Evolutionary conservation across 768 basidiomycete species (phyloP).

Genomic region (Pulveroboletus sp.): DNA sequence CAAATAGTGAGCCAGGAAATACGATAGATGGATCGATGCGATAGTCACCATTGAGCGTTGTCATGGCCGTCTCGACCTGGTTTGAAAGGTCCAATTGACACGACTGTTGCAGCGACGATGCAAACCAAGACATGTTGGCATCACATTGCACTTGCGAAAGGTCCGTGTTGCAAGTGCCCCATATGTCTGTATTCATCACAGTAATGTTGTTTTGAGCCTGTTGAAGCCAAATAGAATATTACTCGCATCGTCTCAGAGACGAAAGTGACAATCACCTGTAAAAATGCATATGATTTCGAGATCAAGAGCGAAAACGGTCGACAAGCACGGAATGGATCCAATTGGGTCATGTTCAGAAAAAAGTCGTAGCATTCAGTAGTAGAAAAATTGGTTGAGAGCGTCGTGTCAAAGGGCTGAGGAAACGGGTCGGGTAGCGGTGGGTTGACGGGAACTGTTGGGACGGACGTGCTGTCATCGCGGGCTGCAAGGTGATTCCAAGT

Average conservation of each 20-base stretch:
- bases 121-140: slow-evolving; percentile 68
- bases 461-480: slow-evolving; percentile 13
- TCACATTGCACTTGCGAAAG: slow-evolving; percentile 48
- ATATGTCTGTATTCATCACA: slow-evolving; percentile 63
- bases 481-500: background rate
- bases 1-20: background rate
- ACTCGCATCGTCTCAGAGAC: background rate
- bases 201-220: slow-evolving; percentile 67
- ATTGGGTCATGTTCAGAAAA: slow-evolving; percentile 71
- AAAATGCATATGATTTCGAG: slow-evolving; percentile 51
- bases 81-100: slow-evolving; percentile 58
- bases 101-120: slow-evolving; percentile 40
- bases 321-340: slow-evolving; percentile 63
- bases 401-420: slow-evolving; percentile 70
- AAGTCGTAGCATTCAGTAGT: slow-evolving; percentile 63
- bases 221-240: slow-evolving; percentile 12
- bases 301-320: slow-evolving; percentile 71
- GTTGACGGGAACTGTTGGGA: slow-evolving; percentile 26
- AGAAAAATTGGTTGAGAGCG: slow-evolving; percentile 64
- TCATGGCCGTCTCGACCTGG: slow-evolving; percentile 48
- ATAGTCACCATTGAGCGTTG: slow-evolving; percentile 54
- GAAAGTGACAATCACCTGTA: slow-evolving; percentile 41
- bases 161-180: slow-evolving; percentile 78
- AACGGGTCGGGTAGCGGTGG: slow-evolving; percentile 71
- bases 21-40: background rate